A percentile compares a stretch with the other conserved stretches of the same genome.
Conservation (phyloP, 164 flowering plant species). For the Nymphaea colorata region DNA sequence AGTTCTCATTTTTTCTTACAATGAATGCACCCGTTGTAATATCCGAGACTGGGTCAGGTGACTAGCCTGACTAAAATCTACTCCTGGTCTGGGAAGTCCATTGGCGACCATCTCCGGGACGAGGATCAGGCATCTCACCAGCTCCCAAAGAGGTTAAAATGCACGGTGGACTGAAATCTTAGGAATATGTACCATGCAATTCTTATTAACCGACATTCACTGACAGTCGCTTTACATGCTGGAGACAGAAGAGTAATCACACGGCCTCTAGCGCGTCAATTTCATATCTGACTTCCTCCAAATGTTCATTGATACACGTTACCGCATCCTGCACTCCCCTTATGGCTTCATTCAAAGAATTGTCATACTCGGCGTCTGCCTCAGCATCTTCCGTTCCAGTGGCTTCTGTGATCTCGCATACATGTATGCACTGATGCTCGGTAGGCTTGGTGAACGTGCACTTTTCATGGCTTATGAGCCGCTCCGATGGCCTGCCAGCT, state of each 20-base stretch:
- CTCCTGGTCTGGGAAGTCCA: too few relatives aligned
- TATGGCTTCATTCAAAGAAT: slow-evolving; percentile 76
- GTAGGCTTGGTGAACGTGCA: slow-evolving; percentile 52
- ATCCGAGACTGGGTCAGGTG: too few relatives aligned
- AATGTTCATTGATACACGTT: slow-evolving; percentile 60
- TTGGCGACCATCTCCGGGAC: too few relatives aligned
- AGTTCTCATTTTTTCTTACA: too few relatives aligned
- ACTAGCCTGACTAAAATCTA: too few relatives aligned
- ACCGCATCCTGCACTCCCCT: slow-evolving; percentile 91
- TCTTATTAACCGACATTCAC: too few relatives aligned
- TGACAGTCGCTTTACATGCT: too few relatives aligned
- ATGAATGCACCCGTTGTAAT: too few relatives aligned
- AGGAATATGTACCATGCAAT: too few relatives aligned
- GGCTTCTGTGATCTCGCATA: slow-evolving; percentile 76
- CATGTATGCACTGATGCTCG: slow-evolving; percentile 63
- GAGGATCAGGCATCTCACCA: too few relatives aligned
- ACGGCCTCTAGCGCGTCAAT: slow-evolving; percentile 59
- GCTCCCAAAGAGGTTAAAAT: too few relatives aligned
- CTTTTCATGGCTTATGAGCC: slow-evolving; percentile 58
- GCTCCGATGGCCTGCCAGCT: slow-evolving; percentile 92
- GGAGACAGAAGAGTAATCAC: not conserved
- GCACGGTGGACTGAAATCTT: too few relatives aligned
- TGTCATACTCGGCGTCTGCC: slow-evolving; percentile 78
- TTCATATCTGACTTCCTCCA: slow-evolving; percentile 88
- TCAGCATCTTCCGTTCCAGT: slow-evolving; percentile 95